Conservation (phyloP, 2,329 filamentous ascomycete species). For the Fusarium multiceps region DNA sequence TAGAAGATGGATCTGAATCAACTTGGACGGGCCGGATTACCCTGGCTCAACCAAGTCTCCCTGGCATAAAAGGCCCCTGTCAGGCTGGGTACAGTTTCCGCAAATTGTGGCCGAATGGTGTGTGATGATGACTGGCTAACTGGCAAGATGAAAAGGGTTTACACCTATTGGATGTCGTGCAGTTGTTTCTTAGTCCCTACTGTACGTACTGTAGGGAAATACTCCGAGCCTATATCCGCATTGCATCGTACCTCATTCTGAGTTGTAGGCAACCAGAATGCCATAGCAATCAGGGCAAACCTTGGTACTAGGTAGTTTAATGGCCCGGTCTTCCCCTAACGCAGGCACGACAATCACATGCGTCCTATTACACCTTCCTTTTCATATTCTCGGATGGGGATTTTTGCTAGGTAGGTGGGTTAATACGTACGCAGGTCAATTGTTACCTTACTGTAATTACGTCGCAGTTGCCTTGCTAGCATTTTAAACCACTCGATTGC, state of each 20-base stretch:
- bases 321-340: slow-evolving; percentile 7
- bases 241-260: background rate
- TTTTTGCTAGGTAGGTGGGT: background rate
- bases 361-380: background rate
- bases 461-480: slow-evolving; percentile 4
- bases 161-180: background rate
- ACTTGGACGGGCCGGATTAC: slow-evolving; percentile 37
- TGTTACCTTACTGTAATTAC: background rate
- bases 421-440: background rate
- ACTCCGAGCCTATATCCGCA: background rate
- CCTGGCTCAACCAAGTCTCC: slow-evolving; percentile 27
- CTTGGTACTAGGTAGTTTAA: background rate
- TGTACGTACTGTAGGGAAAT: background rate
- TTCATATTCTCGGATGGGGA: background rate
- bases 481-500: slow-evolving; percentile 20
- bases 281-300: background rate
- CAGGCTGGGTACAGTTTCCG: slow-evolving; percentile 32
- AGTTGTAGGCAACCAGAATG: background rate
- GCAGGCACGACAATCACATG: slow-evolving; percentile 19
- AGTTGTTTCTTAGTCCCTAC: background rate
- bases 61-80: slow-evolving; percentile 27
- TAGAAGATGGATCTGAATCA: slow-evolving; percentile 43
- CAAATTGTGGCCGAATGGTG: slow-evolving; percentile 32
- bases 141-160: slow-evolving; percentile 35
- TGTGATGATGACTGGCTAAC: slow-evolving; percentile 14